These are phyloP conservation scores for Fulvia fulva DNA, from an alignment of 2,329 filamentous ascomycete species.

Conservation along the genomic window DNA sequence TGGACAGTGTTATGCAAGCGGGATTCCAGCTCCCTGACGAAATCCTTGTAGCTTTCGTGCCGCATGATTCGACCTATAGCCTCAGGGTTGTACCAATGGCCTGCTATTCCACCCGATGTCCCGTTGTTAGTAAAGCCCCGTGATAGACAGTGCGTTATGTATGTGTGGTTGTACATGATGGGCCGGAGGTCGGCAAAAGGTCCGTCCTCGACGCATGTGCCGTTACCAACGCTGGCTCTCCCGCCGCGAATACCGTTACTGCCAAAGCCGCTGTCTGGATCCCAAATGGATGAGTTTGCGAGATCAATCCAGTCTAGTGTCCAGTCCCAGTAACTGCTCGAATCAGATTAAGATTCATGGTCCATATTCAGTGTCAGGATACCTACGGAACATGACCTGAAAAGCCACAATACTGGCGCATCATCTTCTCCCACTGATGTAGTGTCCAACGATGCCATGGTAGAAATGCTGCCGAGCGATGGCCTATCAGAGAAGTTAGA, in stretches of 20 bases:
- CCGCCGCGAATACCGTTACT: background rate
- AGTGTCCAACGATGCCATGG: conserved; percentile 3
- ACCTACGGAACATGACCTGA: background rate
- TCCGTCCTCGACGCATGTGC: background rate
- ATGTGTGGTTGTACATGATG: conserved; percentile 1
- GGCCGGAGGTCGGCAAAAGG: conserved; percentile 1
- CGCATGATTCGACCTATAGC: background rate
- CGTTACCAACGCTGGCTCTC: background rate
- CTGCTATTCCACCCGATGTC: background rate
- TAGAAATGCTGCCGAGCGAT: conserved; percentile 2
- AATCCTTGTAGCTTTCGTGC: background rate
- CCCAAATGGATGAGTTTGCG: conserved; percentile 1
- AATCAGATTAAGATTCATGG: too few species aligned
- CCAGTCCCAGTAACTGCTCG: conserved; percentile 7
- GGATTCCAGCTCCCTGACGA: background rate
- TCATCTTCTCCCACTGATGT: background rate
- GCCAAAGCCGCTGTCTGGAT: background rate
- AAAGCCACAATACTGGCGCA: background rate
- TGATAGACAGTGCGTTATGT: background rate
- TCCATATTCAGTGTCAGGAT: too few species aligned
- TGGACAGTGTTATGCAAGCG: background rate
- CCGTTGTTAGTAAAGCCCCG: background rate
- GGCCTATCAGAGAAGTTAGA: background rate
- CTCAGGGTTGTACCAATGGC: background rate
- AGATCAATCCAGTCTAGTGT: conserved; percentile 6